phyloP scores from a whole-genome alignment of 2,329 filamentous ascomycete species.

The Phialemonium atrogriseum region DNA sequence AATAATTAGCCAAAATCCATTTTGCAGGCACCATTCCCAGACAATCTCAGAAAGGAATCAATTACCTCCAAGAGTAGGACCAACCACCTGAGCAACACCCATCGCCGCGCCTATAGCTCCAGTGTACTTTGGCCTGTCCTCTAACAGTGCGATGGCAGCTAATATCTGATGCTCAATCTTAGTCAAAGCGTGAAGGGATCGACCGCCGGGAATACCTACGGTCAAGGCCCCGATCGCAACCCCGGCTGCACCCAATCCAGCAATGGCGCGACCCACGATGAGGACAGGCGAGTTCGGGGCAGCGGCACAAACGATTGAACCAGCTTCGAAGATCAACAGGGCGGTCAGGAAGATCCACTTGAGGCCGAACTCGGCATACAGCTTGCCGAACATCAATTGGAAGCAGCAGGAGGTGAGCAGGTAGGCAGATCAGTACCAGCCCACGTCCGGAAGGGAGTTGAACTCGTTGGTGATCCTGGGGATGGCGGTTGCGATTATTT shows the following conservation, averaged over 20 bases:
- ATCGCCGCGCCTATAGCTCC: not conserved
- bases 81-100: not conserved
- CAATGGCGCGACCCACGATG: slow-evolving; percentile 6
- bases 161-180: not conserved
- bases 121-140: not conserved
- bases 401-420: slow-evolving; percentile 7
- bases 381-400: slow-evolving; percentile 19
- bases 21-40: too few species aligned
- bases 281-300: slow-evolving; percentile 8
- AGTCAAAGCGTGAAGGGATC: not conserved
- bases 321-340: slow-evolving; percentile 16
- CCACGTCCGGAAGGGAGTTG: slow-evolving; percentile 7
- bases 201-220: not conserved
- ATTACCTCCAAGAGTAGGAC: not conserved
- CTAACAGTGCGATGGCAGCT: not conserved
- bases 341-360: slow-evolving; percentile 20
- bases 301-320: slow-evolving; percentile 17
- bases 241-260: slow-evolving; percentile 3
- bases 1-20: too few species aligned
- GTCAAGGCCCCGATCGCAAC: slow-evolving; percentile 5
- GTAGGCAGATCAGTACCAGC: slow-evolving; percentile 7
- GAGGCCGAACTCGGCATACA: slow-evolving; percentile 23
- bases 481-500: slow-evolving; percentile 8
- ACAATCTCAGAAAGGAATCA: too few species aligned
- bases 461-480: slow-evolving; percentile 10